Percentiles rank a stretch among this genome's conserved stretches.
Evolutionary conservation across 306 rosid genomes (phyloP).

Genomic region (Trifolium dubium): DNA sequence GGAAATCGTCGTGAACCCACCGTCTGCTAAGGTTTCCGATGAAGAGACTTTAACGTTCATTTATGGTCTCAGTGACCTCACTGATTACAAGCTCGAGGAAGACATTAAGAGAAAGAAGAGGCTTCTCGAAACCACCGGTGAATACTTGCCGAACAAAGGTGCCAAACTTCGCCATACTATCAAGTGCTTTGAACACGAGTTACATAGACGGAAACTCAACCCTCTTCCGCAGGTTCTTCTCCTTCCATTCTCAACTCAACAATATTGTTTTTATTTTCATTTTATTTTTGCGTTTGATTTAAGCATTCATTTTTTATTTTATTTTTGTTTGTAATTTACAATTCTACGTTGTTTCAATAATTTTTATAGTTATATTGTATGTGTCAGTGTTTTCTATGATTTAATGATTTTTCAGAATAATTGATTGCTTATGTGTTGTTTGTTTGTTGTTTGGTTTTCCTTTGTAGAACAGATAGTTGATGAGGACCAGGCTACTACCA

Average conservation of each 20-base stretch:
- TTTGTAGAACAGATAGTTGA: conserved; percentile 61
- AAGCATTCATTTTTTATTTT: too few species aligned
- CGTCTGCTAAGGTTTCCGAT: conserved; percentile 29
- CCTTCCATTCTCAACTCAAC: not conserved
- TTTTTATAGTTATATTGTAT: too few species aligned
- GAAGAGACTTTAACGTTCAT: not conserved
- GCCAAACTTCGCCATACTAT: conserved; percentile 48
- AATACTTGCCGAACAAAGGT: conserved; percentile 59
- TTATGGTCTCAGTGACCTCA: not conserved
- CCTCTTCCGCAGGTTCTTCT: conserved; percentile 44
- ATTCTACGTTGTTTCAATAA: too few species aligned
- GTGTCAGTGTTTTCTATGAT: too few species aligned
- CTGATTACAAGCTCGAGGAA: conserved; percentile 50
- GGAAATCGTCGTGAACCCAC: conserved; percentile 7
- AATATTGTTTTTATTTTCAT: too few species aligned
- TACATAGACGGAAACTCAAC: conserved; percentile 45
- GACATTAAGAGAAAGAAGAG: conserved; percentile 38
- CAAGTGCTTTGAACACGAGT: conserved; percentile 48
- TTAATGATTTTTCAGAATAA: too few species aligned
- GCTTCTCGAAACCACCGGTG: not conserved
- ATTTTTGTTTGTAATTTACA: too few species aligned
- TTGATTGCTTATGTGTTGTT: too few species aligned
- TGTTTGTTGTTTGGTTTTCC: not conserved
- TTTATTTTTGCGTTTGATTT: not conserved
- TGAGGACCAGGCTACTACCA: conserved; percentile 42